phyloP scores from a whole-genome alignment of 495 filamentous ascomycete genomes.

The Hamigera avellanea region DNA sequence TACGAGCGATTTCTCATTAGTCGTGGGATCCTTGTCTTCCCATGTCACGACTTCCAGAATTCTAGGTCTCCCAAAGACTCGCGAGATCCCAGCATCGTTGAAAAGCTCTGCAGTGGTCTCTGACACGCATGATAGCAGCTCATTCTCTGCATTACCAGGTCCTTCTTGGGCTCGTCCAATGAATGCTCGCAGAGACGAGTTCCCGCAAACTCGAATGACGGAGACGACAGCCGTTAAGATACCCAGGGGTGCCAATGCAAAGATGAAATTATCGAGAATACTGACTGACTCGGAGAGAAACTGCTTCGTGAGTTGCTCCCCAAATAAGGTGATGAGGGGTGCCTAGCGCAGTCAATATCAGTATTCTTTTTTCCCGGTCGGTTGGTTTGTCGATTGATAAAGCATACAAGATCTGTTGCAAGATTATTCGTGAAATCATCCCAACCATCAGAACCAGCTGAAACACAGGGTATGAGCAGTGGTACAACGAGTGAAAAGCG shows the following conservation, averaged over 20 bases:
- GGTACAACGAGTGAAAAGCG: conserved; percentile 10
- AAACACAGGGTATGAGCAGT: conserved; percentile 10
- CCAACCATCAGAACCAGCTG: conserved; percentile 21
- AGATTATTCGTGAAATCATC: conserved; percentile 45
- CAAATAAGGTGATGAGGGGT: conserved; percentile 42
- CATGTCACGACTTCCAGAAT: conserved; percentile 29
- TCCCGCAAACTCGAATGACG: conserved; percentile 42
- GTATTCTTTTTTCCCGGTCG: too few relatives aligned
- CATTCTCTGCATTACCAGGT: conserved; percentile 26
- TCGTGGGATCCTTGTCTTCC: conserved; percentile 13
- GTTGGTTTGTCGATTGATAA: not conserved
- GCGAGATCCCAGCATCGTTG: conserved; percentile 28
- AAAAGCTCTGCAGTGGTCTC: conserved; percentile 32
- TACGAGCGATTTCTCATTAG: conserved; percentile 6
- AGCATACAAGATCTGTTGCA: conserved; percentile 31
- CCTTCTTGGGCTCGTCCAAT: conserved; percentile 39
- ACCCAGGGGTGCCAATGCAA: conserved; percentile 42
- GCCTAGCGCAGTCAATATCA: conserved; percentile 12
- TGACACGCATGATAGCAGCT: conserved; percentile 32
- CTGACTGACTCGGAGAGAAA: conserved; percentile 42
- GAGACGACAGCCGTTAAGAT: conserved; percentile 43
- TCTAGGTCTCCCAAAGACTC: conserved; percentile 28
- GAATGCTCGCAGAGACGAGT: conserved; percentile 37
- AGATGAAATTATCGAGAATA: conserved; percentile 39
- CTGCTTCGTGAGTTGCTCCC: conserved; percentile 45